A percentile compares a stretch with the other conserved stretches of the same genome.
These are phyloP conservation scores for Trametes villosa DNA, from an alignment of 768 basidiomycete species.

Conservation along the genomic window DNA sequence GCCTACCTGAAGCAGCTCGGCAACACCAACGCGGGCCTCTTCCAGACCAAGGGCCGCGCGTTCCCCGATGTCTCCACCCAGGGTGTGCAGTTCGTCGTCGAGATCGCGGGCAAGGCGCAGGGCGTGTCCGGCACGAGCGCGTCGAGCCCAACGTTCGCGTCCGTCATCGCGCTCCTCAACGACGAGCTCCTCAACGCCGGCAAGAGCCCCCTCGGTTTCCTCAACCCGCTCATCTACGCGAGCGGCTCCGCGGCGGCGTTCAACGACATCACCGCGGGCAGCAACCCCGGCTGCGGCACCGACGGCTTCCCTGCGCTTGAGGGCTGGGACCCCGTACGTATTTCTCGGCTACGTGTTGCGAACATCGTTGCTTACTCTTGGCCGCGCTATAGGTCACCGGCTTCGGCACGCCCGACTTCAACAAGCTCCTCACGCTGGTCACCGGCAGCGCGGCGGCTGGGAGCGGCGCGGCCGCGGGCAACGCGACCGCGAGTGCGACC, in stretches of 20 bases:
- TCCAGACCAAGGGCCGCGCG: constrained; percentile 43
- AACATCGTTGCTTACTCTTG: neutral
- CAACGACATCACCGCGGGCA: constrained; percentile 34
- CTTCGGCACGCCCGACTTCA: constrained; percentile 40
- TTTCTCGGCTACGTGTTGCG: neutral
- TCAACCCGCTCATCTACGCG: constrained; percentile 35
- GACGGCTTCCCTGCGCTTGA: constrained; percentile 29
- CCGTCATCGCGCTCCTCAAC: constrained; percentile 35
- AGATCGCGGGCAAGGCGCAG: constrained; percentile 22
- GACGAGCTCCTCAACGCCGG: constrained; percentile 32
- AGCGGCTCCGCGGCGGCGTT: constrained; percentile 26
- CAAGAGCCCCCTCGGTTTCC: constrained; percentile 33
- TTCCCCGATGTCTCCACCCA: constrained; percentile 54
- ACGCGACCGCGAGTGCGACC: constrained; percentile 1
- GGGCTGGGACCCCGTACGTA: constrained; percentile 35
- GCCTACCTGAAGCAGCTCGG: constrained; percentile 41
- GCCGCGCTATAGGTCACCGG: constrained; percentile 28
- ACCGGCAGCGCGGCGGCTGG: constrained; percentile 14
- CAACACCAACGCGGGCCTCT: constrained; percentile 35
- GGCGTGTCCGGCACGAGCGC: constrained; percentile 34
- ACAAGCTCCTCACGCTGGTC: constrained; percentile 24
- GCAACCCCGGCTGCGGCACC: constrained; percentile 34
- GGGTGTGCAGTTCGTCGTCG: constrained; percentile 44
- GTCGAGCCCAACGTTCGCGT: constrained; percentile 32
- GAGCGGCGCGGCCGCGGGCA: neutral